phyloP scores from a whole-genome alignment of 208 protist genomes.

The Leishmania major region DNA sequence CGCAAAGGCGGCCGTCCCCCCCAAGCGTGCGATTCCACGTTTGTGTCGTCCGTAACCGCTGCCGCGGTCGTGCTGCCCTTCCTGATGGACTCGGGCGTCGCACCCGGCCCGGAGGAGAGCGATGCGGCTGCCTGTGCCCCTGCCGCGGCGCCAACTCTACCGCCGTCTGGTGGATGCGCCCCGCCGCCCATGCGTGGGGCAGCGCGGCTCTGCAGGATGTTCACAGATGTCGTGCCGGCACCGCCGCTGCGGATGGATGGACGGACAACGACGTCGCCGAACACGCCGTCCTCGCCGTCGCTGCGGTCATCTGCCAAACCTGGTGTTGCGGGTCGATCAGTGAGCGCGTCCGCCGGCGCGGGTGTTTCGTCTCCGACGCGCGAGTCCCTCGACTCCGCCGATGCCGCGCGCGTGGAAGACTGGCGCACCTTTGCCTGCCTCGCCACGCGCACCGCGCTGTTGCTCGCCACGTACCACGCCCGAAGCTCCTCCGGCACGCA shows the following conservation, averaged over 20 bases:
- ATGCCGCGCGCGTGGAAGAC: neutral
- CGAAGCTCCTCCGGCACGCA: slow-evolving; percentile 18
- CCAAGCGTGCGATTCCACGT: neutral
- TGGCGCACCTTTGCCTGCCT: neutral
- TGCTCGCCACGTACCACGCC: slow-evolving; percentile 26
- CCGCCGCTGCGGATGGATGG: slow-evolving; percentile 28
- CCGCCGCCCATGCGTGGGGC: neutral
- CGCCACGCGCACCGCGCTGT: neutral
- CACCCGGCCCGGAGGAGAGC: neutral
- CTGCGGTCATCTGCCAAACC: neutral
- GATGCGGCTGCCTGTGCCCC: neutral
- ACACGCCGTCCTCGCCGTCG: neutral
- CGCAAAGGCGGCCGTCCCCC: slow-evolving; percentile 41
- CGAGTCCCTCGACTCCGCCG: neutral
- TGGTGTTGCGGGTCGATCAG: neutral
- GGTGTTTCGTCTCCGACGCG: neutral
- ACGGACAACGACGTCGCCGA: neutral
- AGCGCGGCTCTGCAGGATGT: slow-evolving; percentile 25
- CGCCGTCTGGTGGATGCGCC: neutral
- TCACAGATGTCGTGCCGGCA: slow-evolving; percentile 44
- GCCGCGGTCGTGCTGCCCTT: neutral
- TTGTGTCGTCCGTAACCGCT: neutral
- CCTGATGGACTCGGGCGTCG: neutral
- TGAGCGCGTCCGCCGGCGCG: neutral
- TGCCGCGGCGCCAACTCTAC: neutral